phyloP scores from a whole-genome alignment of 78 protist genomes.

The Pigoraptor vietnamica region DNA sequence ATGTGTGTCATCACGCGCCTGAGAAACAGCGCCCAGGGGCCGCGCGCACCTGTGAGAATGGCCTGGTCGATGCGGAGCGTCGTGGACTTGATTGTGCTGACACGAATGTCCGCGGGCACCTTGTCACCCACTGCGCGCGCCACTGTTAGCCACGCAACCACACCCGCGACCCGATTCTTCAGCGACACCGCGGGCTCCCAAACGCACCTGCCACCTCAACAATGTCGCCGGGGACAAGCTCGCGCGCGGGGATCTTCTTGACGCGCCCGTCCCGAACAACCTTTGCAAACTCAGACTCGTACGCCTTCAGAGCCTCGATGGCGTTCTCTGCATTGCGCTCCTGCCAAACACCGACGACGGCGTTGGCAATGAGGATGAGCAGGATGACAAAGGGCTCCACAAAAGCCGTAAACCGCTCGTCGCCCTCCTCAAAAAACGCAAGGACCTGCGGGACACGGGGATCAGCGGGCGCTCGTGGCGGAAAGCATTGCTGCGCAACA shows the following conservation, averaged over 20 bases:
- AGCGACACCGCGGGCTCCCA: no score
- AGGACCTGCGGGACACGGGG: conserved; percentile 19
- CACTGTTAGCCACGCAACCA: no score
- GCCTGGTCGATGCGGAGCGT: conserved; percentile 49
- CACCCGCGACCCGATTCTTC: no score
- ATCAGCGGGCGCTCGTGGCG: neutral
- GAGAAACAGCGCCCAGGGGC: no score
- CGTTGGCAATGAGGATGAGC: conserved; percentile 60
- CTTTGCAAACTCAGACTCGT: conserved; percentile 18
- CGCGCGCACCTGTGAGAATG: conserved; percentile 47
- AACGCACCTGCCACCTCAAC: conserved; percentile 42
- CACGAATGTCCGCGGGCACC: conserved; percentile 87
- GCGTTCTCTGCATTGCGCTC: conserved; percentile 65
- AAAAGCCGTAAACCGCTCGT: conserved; percentile 17
- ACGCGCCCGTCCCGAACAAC: conserved; percentile 29
- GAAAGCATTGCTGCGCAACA: neutral
- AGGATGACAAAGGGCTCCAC: conserved; percentile 26
- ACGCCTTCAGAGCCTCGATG: conserved; percentile 44
- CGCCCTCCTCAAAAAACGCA: conserved; percentile 54
- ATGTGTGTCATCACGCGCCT: no score
- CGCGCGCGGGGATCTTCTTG: neutral
- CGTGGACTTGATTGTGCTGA: conserved; percentile 36
- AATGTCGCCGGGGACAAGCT: conserved; percentile 63
- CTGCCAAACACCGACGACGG: conserved; percentile 66
- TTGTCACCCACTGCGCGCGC: conserved; percentile 61